Evolutionary conservation across 2,329 filamentous ascomycete species (phyloP).

Genomic region (Onygenales sp.): DNA sequence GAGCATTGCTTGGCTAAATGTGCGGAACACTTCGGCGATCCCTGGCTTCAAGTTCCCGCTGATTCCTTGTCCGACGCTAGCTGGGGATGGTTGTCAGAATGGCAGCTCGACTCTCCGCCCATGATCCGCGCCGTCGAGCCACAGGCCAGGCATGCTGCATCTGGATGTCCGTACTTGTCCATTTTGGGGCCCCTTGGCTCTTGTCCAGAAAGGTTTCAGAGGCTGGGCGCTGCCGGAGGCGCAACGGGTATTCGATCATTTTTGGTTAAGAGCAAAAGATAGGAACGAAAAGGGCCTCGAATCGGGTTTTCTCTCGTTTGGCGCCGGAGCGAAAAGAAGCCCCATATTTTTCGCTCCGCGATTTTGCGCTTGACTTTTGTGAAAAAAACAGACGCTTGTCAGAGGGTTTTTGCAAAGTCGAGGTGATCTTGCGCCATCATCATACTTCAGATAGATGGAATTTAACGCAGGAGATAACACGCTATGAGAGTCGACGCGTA

Average conservation of each 20-base stretch:
- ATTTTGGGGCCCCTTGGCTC: neutral
- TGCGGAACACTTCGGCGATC: conserved; percentile 1
- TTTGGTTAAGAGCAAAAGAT: neutral
- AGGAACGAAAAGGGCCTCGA: neutral
- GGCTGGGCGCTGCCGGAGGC: no score
- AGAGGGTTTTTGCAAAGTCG: no score
- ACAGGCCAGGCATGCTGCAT: neutral
- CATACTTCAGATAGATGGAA: no score
- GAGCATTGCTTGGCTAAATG: neutral
- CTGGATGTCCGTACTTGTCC: neutral
- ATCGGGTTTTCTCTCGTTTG: neutral
- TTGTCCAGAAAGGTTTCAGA: no score
- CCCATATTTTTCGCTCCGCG: no score
- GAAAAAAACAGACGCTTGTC: no score
- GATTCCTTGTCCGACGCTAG: conserved; percentile 14
- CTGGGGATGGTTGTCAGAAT: conserved; percentile 4
- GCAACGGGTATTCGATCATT: neutral
- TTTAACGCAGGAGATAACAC: no score
- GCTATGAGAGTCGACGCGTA: no score
- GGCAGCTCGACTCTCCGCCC: conserved; percentile 7
- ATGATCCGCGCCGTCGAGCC: neutral
- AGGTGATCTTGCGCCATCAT: no score
- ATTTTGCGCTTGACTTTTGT: no score
- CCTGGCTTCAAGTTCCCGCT: conserved; percentile 12
- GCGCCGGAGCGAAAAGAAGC: neutral